Evolutionary conservation across 306 rosid species (phyloP), one percentile per base, ranked within the genome.

Genomic region (Rosa chinensis): DNA sequence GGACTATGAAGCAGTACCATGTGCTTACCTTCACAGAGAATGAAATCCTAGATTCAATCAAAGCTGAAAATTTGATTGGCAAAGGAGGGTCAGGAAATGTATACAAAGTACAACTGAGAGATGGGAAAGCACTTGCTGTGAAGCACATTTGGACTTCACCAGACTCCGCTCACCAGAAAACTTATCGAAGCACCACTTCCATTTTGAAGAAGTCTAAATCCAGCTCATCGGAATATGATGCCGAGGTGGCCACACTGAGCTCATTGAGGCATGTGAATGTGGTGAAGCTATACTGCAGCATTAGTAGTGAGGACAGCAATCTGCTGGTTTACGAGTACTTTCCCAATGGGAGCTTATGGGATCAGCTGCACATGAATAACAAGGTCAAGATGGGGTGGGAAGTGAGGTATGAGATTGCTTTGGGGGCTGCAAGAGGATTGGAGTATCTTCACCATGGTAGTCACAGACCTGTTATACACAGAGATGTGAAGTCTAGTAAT

Each of bases 51-150:
- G 84, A 90, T 10, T 88, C 91, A 13, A 67, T 94, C 72, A 89
- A 84, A 82, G 75, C 83, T 11, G 92, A 88, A 80, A 94, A 89
- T 48, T 66, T 90, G 82, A 90, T 94, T 32, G 98, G 97, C 2
- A 92, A 85, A 78, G 98, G 98, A 71, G 98, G 98, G 71, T 94
- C 98, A 4, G 98, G 98, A 64, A 88, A 86, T 77, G 98, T 94
- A 49, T 94, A 94, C 88, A 89, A 82, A 77, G 97, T 74, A 8
- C 79, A 70, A 6, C 89, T 92, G 5, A 73, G 84, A 53, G 82
- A 86, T 47, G 97, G 94, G 16, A 86, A 80, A 78, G 85, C 85
- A 78, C 78, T 92, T 4, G 97, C 97, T 0, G 98, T 92, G 50
- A 94, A 92, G 84, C 98, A 94, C 83, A 89, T 92, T 44, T 90